Base-by-base conservation (phyloP, 169 alveolate species). In the Eimeria brunetti region DNA sequence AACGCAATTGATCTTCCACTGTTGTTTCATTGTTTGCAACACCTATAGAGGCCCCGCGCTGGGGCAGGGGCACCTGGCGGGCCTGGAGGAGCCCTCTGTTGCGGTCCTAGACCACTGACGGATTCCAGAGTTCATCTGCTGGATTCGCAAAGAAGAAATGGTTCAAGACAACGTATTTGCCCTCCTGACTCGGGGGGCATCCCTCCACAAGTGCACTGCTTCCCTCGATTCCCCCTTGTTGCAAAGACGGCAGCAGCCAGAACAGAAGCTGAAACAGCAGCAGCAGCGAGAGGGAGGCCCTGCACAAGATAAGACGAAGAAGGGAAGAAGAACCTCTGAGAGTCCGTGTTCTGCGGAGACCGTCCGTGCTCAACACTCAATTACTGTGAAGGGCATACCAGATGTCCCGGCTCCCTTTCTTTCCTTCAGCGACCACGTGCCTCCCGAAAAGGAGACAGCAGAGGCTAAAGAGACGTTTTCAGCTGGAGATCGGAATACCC, bases 191-290 rank as follows among this genome's bases (percentile, higher is more conserved):
- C 27, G 73, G 67, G 89, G 89, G 38, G 89, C 73, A 7, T 81
- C 73, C 46, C 89, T 81, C 30, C 71, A 81, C 73, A 81, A 81
- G 22, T 81, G 89, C 89, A 18, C 73, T 51, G 89, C 56, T 14
- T 81, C 89, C 41, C 89, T 81, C 7, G 89, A 49, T 36, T 81
- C 53, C 49, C 89, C 89, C 49, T 11, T 81, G 71, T 20, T 81
- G 89, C 89, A 81, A 53, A 44, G 20, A 4, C 64, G 62, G 73
- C 89, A 81, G 5, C 33, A 18, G 30, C 73, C 49, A 30, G 30
- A 51, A 36, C 30, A 81, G 14, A 71, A 81, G 73, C 89, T 6
- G 73, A 46, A 81, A 20, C 58, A 44, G 53, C 88, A 36, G 58
- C 84, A 73, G 44, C 89, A 51, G 49, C 73, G 12, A 12, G 22